These are phyloP conservation scores for Suillus subalutaceus DNA, from an alignment of 768 basidiomycete genomes.

Conservation along the genomic window DNA sequence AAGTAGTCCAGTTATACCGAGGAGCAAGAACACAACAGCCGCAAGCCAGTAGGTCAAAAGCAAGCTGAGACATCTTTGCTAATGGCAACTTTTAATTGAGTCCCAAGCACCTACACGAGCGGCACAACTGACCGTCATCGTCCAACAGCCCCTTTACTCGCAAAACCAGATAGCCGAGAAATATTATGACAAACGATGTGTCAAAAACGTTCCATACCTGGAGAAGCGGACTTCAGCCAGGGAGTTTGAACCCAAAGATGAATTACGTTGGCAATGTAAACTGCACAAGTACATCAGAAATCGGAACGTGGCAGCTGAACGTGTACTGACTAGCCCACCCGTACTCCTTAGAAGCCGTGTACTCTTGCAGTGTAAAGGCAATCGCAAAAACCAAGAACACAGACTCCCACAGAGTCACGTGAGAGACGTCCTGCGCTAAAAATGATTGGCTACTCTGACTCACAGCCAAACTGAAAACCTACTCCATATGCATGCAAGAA, in stretches of 20 bases:
- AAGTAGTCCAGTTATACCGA: constrained; percentile 42
- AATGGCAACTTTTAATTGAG: constrained; percentile 15
- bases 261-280: constrained; percentile 82
- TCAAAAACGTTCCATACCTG: constrained; percentile 95
- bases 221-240: constrained; percentile 2
- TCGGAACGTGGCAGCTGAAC: constrained; percentile 3
- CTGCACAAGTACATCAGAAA: constrained; percentile 34
- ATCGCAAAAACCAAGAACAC: constrained; percentile 75
- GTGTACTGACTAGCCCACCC: constrained; percentile 80
- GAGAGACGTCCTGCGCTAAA: constrained; percentile 57
- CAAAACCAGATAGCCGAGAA: constrained; percentile 65
- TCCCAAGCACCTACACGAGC: background rate
- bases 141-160: constrained; percentile 63
- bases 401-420: constrained; percentile 63
- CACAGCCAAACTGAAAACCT: constrained; percentile 29
- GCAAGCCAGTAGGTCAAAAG: constrained; percentile 84
- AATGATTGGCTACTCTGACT: constrained; percentile 11
- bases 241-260: constrained; percentile 8
- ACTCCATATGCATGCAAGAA: constrained; percentile 79
- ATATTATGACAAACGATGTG: constrained; percentile 70
- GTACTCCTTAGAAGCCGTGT: constrained; percentile 84
- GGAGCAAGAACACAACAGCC: constrained; percentile 87
- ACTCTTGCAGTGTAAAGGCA: constrained; percentile 85
- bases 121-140: constrained; percentile 47
- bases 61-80: constrained; percentile 55